Conservation (phyloP, 306 rosid genomes). For the Citrullus colocynthis region DNA sequence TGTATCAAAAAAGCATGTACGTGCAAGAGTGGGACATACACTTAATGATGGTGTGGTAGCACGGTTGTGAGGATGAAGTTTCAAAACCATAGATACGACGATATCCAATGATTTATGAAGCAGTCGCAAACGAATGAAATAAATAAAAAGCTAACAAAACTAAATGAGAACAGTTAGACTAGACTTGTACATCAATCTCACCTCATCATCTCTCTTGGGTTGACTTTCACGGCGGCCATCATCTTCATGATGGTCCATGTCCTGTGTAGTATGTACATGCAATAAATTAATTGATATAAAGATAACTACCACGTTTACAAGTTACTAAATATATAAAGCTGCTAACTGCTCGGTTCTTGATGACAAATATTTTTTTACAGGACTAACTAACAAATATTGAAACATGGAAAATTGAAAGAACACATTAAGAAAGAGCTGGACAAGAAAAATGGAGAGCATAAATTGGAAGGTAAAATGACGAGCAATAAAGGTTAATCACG, state of each 20-base stretch:
- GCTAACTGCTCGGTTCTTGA: not conserved
- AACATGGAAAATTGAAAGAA: not conserved
- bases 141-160: not conserved
- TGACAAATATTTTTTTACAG: not conserved
- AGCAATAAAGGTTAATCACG: not conserved
- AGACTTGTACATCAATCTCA: slow-evolving; percentile 14
- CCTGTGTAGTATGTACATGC: not conserved
- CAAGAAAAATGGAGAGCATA: not conserved
- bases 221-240: slow-evolving; percentile 51
- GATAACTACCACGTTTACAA: not conserved
- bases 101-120: not conserved
- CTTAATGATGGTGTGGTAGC: not conserved
- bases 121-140: not conserved
- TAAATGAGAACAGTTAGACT: not conserved
- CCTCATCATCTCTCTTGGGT: slow-evolving; percentile 85
- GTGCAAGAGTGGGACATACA: not conserved
- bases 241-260: slow-evolving; percentile 63
- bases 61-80: not conserved
- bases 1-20: not conserved
- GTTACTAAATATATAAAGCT: not conserved
- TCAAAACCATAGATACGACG: not conserved
- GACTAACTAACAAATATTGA: not conserved
- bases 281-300: not conserved
- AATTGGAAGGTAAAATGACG: not conserved
- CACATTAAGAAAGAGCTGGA: not conserved